Base-by-base conservation (phyloP, 169 alveolate species). In the Sarcocystis neurona region DNA sequence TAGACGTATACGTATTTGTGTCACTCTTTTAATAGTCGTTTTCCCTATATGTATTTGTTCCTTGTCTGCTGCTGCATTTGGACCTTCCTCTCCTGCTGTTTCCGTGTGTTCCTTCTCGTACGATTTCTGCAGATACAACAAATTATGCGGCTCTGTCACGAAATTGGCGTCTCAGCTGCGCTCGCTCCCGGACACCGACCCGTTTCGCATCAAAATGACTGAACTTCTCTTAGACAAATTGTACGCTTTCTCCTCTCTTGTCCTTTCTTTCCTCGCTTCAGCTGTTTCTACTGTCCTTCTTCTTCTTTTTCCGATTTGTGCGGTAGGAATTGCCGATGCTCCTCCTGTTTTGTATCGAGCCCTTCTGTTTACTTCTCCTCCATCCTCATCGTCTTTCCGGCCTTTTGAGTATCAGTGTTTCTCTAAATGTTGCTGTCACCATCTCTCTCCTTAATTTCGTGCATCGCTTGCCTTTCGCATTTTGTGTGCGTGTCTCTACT, bases 81-180 rank as follows among this genome's bases (percentile, higher is more conserved):
- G 58, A 23, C 34, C 27, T 34, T 43, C 37, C n/a, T 34, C 12
- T 53, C 30, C 66, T 53, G 66, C 12, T 12, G 66, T 53, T 15
- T 53, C 12, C 53, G 82, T 37, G 47, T 27, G 43, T 30, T 15
- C 27, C 32, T 1, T 39, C n/a, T n/a, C n/a, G n/a, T n/a, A n/a
- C n/a, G n/a, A n/a, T n/a, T 12, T 43, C 23, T 8, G 48, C 75
- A 95, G 97, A 94, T 98, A 98, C 94, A 98, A 98, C 94, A 97
- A 96, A 89, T 94, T 98, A 85, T 98, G 98, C 68, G 99, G 99
- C 46, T 85, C 94, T 56, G 95, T 98, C 39, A 97, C 99, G 74
- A 97, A 96, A 84, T 94, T 98, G 56, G 97, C 96, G 6, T 94
- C 97, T 50, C 97, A 96, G 86, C 92, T 98, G 60, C 95, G 98